Percentiles rank a stretch among this genome's conserved stretches.
These are phyloP conservation scores for Alternaria gansuensis DNA, from an alignment of 2,329 filamentous ascomycete species.

Conservation along the genomic window DNA sequence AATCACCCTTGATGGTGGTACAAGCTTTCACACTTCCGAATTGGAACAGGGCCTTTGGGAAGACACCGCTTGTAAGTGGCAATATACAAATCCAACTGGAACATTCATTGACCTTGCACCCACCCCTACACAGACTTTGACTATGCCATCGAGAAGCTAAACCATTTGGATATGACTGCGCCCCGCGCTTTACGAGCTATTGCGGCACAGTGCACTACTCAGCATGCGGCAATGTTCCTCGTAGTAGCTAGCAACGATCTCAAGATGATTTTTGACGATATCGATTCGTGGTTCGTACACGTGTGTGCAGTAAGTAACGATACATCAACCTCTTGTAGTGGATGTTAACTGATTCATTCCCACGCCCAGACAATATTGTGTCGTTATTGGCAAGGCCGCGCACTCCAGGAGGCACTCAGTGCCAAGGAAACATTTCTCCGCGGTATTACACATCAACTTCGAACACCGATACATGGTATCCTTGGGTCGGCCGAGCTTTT, in stretches of 20 bases:
- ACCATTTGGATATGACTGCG: slow-evolving; percentile 44
- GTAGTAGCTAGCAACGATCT: slow-evolving; percentile 56
- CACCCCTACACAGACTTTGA: slow-evolving; percentile 42
- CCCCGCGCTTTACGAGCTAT: slow-evolving; percentile 52
- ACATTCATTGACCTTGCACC: not conserved
- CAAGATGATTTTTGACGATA: slow-evolving; percentile 58
- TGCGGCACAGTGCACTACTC: slow-evolving; percentile 49
- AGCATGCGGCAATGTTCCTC: slow-evolving; percentile 46
- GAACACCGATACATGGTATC: slow-evolving; percentile 61
- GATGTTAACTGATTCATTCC: not conserved
- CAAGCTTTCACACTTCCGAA: slow-evolving; percentile 37
- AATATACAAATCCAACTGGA: not conserved
- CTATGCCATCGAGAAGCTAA: slow-evolving; percentile 50
- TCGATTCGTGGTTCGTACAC: slow-evolving; percentile 59
- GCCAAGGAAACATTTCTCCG: slow-evolving; percentile 59
- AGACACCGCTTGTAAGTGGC: slow-evolving; percentile 43
- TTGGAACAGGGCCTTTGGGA: slow-evolving; percentile 58
- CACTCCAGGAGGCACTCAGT: slow-evolving; percentile 54
- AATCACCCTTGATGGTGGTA: slow-evolving; percentile 40
- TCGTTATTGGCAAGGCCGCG: slow-evolving; percentile 52
- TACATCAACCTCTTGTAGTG: too few relatives aligned
- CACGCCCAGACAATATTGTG: slow-evolving; percentile 42
- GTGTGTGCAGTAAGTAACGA: slow-evolving; percentile 44
- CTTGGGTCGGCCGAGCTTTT: slow-evolving; percentile 56
- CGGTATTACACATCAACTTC: slow-evolving; percentile 59